A percentile compares a stretch with the other conserved stretches of the same genome.
phyloP scores from a whole-genome alignment of 2,329 filamentous ascomycete species.

The Davidsoniella australis region DNA sequence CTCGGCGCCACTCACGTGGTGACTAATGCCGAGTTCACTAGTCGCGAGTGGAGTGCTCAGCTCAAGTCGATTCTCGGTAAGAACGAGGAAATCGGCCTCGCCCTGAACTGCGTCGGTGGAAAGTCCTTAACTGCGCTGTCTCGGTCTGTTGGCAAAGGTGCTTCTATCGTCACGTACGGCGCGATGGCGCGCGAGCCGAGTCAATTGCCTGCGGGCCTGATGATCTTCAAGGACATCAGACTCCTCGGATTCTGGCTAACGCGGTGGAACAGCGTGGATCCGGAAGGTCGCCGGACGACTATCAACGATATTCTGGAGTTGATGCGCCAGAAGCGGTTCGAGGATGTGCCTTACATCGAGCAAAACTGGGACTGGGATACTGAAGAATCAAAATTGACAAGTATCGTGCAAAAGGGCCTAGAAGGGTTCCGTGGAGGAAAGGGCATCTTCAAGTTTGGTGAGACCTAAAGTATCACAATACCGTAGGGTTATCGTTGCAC shows the following conservation, averaged over 20 bases:
- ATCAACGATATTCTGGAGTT: constrained; percentile 71
- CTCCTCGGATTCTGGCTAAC: constrained; percentile 95
- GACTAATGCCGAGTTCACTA: constrained; percentile 36
- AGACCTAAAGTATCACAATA: constrained; percentile 25
- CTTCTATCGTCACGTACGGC: constrained; percentile 79
- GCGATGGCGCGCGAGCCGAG: constrained; percentile 87
- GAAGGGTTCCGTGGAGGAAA: constrained; percentile 77
- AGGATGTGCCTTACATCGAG: constrained; percentile 66
- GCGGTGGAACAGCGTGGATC: constrained; percentile 65
- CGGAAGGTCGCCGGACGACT: constrained; percentile 56
- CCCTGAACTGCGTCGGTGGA: constrained; percentile 86
- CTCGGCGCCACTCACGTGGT: constrained; percentile 42
- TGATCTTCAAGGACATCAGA: constrained; percentile 85
- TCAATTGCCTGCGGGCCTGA: constrained; percentile 58
- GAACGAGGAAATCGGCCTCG: constrained; percentile 56
- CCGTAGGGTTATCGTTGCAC: too few species aligned
- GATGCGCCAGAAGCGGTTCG: constrained; percentile 59
- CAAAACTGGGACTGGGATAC: constrained; percentile 74
- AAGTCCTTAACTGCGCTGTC: constrained; percentile 66
- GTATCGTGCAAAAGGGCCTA: constrained; percentile 67
- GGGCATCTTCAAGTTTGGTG: constrained; percentile 68
- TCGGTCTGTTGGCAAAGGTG: constrained; percentile 50
- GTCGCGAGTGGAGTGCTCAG: constrained; percentile 38
- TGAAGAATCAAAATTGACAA: constrained; percentile 46
- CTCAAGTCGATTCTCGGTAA: constrained; percentile 53